Base-by-base conservation (phyloP, 108 stramenopile species). In the Cyclotella baltica region DNA sequence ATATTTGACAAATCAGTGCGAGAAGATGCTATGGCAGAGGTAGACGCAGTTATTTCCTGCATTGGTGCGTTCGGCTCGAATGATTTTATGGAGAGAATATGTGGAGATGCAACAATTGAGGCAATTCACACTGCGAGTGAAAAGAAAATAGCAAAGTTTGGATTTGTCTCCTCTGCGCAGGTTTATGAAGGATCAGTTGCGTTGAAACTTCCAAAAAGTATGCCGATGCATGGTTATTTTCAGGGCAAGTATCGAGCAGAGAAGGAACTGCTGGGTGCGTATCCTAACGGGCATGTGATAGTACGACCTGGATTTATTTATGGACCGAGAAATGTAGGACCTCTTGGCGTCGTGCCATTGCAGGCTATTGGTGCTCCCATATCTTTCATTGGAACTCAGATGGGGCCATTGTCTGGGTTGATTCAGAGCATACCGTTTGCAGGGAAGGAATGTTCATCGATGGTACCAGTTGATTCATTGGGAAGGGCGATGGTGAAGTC, bases 31-130 rank as follows among this genome's bases (percentile, higher is more conserved):
- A 85, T 90, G 30, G 64, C 63, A 13, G 89, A 62, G n/a, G 78
- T 80, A 19, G 77, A 73, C 27, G 86, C 70, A 2, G 88, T 87
- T 0, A 76, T 91, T 6, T 89, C 88, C 3, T 88, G 86, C 63
- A 85, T 93, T 5, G 92, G 92, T 4, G 89, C 87, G 3, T 93
- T 93, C 40, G 92, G 92, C 2, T 82, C 85, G 18, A 88, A 93
- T 48, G 85, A 79, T n/a, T 73, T 86, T 40, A 92, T 93, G 92
- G 83, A 91, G 62, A 65, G 64, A 33, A 78, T 90, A 0, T 89
- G 89, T 36, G 92, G 92, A 3, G 92, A 93, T 75, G 89, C 92
- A 22, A 93, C 86, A 10, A 85, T 93, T 22, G 69, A 73, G 22
- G 92, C 91, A 9, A 80, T 87, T 28, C 43, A 76, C 27, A 85